Evolutionary conservation across 2,329 filamentous ascomycete genomes (phyloP), one percentile per base, ranked within the genome.

Genomic region (Aspergillus latus): DNA sequence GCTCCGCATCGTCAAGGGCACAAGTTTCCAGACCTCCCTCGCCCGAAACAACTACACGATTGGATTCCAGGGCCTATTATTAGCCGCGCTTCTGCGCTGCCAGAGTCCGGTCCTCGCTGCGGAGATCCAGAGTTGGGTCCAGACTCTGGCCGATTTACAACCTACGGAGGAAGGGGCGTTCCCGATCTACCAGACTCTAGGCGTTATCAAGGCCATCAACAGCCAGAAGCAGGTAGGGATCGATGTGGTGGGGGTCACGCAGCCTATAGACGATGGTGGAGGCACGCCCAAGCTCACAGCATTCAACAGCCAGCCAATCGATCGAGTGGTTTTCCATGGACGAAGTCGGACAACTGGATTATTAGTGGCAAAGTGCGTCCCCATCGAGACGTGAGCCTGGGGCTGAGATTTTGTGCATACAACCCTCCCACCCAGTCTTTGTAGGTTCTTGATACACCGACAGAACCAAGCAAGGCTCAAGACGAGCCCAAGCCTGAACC

Each of bases 161-260:
- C 62, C 65, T 15, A 66, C 64, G 3, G 63, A 68, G 34, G 64
- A 68, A 39, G 62, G 64, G 0, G 59, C 59, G 11, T 68, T 67
- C 15, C 64, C 64, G 3, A 53, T 66, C 1, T 66, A 68, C 48
- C 64, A 68, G 42, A 57, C 59, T 4, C 44, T 65, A 6, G 43
- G 49, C 7, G 64, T 66, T 15, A 59, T 54, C 8, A 65, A 57
- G 2, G 62, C 54, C 1, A 59, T 68, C 15, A 67, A 68, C 42
- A 48, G 37, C n/a, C 62, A 65, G 37, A 61, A 52, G 28, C 54
- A 48, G 32, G 44, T 62, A 1, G 57, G 56, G 2, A 46, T 57
- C 10, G 61, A 67, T 16, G 50, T 66, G 7, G 60, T 63, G 43
- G 61, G 51, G 2, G 57, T 66, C 6, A 59, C 61, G 4, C 59